Percentiles rank a stretch among this genome's conserved stretches.
Conservation (phyloP, 257 asterid species). For the Solanum tarapatanum region DNA sequence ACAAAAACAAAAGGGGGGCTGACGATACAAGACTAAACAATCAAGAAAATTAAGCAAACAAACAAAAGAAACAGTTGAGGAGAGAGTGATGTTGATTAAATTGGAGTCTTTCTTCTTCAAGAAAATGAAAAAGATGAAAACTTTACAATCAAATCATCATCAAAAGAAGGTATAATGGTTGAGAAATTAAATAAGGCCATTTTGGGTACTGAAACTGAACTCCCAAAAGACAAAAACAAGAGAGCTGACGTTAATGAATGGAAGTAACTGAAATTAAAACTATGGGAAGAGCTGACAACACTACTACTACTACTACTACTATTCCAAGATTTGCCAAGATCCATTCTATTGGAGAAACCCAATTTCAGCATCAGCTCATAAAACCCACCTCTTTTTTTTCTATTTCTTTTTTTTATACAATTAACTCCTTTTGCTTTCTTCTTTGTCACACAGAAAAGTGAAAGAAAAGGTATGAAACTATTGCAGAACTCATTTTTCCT, state of each 20-base stretch:
- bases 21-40: slow-evolving; percentile 16
- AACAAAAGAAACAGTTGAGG: background rate
- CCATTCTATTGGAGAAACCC: slow-evolving; percentile 20
- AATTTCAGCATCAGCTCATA: slow-evolving; percentile 16
- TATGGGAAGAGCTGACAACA: slow-evolving; percentile 44
- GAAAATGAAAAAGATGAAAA: slow-evolving; percentile 11
- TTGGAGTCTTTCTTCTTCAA: slow-evolving; percentile 16
- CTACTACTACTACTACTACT: background rate
- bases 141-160: slow-evolving; percentile 17
- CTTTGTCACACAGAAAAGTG: slow-evolving; percentile 1
- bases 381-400: slow-evolving; percentile 4
- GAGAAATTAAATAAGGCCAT: slow-evolving; percentile 19
- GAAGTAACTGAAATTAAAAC: slow-evolving; percentile 6
- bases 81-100: slow-evolving; percentile 10
- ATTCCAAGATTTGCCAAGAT: slow-evolving; percentile 21
- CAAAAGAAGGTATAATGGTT: slow-evolving; percentile 14
- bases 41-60: slow-evolving; percentile 7
- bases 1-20: background rate
- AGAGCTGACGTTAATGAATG: slow-evolving; percentile 16
- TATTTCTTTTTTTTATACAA: background rate
- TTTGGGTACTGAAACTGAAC: slow-evolving; percentile 24
- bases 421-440: background rate
- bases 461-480: background rate
- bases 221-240: slow-evolving; percentile 36
- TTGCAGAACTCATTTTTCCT: background rate